A percentile compares a stretch with the other conserved stretches of the same genome.
Conservation (phyloP, 371 early-diverging fungal genomes). For the Mortierella sp. region DNA sequence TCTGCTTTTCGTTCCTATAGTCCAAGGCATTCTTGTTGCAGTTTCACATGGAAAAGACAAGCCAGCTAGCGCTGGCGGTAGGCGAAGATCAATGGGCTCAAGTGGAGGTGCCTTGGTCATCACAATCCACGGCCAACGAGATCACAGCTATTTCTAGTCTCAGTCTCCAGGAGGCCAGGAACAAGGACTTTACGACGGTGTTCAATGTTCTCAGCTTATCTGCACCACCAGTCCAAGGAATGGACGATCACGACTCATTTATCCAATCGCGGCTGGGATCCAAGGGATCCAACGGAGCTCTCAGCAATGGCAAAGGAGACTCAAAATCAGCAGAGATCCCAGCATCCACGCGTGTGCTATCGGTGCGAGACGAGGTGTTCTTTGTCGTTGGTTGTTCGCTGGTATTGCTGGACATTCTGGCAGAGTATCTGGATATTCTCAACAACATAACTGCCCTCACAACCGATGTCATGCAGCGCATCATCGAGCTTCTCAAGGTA, state of each 20-base stretch:
- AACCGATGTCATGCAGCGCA: constrained; percentile 86
- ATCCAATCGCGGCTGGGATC: constrained; percentile 19
- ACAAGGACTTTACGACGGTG: constrained; percentile 49
- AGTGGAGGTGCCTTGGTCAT: constrained; percentile 92
- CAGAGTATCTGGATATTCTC: constrained; percentile 88
- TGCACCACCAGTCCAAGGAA: constrained; percentile 27
- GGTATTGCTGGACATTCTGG: constrained; percentile 88
- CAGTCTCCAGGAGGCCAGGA: constrained; percentile 49
- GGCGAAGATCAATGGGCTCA: constrained; percentile 97
- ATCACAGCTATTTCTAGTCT: constrained; percentile 68
- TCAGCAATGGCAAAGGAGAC: constrained; percentile 10
- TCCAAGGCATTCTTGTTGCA: constrained; percentile 89
- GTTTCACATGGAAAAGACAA: constrained; percentile 92
- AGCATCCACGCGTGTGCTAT: constrained; percentile 42
- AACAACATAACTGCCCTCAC: constrained; percentile 82
- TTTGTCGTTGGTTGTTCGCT: constrained; percentile 90
- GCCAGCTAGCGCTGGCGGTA: constrained; percentile 87
- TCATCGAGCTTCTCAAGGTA: constrained; percentile 88
- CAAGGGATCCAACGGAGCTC: constrained; percentile 29
- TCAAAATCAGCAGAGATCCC: constrained; percentile 24
- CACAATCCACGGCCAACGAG: constrained; percentile 86
- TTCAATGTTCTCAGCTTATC: constrained; percentile 42
- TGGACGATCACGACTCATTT: constrained; percentile 45
- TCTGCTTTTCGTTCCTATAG: constrained; percentile 51
- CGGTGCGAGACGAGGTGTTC: constrained; percentile 67